A percentile compares a stretch with the other conserved stretches of the same genome.
These are phyloP conservation scores for Sonneratia alba DNA, from an alignment of 345 rosid genomes.

Conservation along the genomic window DNA sequence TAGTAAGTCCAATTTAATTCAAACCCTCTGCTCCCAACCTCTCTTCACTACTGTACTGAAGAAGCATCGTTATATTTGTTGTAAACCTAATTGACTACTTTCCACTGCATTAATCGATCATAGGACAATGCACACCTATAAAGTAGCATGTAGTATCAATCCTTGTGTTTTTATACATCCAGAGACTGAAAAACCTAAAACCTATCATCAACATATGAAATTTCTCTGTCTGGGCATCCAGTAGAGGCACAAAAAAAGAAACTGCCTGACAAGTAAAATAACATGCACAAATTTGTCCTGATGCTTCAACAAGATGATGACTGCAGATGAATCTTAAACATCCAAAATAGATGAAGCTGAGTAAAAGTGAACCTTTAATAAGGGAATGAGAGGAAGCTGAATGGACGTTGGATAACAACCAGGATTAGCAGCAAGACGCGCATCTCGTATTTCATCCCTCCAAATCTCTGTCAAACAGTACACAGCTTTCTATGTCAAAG, in stretches of 20 bases:
- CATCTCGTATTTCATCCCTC: slow-evolving; percentile 55
- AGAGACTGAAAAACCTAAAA: not conserved
- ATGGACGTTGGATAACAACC: slow-evolving; percentile 96
- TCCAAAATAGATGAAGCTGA: slow-evolving; percentile 6
- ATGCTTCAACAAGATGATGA: too few species aligned
- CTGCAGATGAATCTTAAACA: not conserved
- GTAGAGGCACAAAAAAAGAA: not conserved
- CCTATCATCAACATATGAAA: not conserved
- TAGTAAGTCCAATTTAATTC: not conserved
- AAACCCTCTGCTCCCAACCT: too few species aligned
- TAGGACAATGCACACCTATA: not conserved
- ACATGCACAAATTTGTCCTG: not conserved
- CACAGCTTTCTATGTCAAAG: slow-evolving; percentile 56
- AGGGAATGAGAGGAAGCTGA: slow-evolving; percentile 92
- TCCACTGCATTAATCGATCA: too few species aligned
- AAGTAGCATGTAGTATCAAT: not conserved
- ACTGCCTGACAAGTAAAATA: too few species aligned
- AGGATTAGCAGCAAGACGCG: slow-evolving; percentile 87
- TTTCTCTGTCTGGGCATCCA: too few species aligned
- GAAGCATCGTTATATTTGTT: too few species aligned
- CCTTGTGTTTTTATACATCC: not conserved
- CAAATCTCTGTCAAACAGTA: slow-evolving; percentile 89
- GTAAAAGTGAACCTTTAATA: slow-evolving; percentile 47
- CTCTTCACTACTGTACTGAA: too few species aligned
- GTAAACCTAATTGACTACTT: too few species aligned